phyloP scores from a whole-genome alignment of 306 rosid genomes.

The Quercus parvula region DNA sequence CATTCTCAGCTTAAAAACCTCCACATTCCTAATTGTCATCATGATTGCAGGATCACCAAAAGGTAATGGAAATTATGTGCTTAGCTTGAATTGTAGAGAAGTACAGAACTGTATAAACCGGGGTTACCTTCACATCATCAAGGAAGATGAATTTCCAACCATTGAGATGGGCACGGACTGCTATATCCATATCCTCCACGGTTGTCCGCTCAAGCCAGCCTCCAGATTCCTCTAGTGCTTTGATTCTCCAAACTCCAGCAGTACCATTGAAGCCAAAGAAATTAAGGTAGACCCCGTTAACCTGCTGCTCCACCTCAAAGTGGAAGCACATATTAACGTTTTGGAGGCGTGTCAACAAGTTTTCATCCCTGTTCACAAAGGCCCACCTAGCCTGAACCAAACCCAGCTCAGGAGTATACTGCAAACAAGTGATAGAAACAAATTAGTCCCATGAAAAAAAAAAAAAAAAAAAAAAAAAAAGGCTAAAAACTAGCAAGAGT shows the following conservation, averaged over 20 bases:
- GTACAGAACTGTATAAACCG: not conserved
- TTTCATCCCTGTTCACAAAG: conserved; percentile 74
- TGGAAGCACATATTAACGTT: conserved; percentile 72
- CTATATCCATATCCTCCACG: conserved; percentile 84
- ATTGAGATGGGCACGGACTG: conserved; percentile 74
- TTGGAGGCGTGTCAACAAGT: conserved; percentile 66
- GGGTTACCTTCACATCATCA: conserved; percentile 72
- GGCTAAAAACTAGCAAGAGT: not conserved
- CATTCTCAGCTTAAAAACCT: not conserved
- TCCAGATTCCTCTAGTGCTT: conserved; percentile 75
- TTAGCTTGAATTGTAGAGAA: not conserved
- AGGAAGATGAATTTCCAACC: conserved; percentile 80
- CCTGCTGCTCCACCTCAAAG: conserved; percentile 85
- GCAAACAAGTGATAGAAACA: conserved; percentile 16
- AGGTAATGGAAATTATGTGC: not conserved
- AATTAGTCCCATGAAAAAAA: not conserved
- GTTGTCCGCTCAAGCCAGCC: conserved; percentile 86
- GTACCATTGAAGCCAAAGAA: conserved; percentile 83
- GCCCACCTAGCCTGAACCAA: conserved; percentile 82
- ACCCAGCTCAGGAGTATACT: conserved; percentile 67
- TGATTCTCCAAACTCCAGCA: conserved; percentile 83
- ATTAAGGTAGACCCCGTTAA: conserved; percentile 64
- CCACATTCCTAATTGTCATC: not conserved
- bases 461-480: conserved; percentile 4
- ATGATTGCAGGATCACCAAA: conserved; percentile 1